phyloP scores from a whole-genome alignment of 192 early-diverging fungal genomes.

The Chytriomyces sp. region DNA sequence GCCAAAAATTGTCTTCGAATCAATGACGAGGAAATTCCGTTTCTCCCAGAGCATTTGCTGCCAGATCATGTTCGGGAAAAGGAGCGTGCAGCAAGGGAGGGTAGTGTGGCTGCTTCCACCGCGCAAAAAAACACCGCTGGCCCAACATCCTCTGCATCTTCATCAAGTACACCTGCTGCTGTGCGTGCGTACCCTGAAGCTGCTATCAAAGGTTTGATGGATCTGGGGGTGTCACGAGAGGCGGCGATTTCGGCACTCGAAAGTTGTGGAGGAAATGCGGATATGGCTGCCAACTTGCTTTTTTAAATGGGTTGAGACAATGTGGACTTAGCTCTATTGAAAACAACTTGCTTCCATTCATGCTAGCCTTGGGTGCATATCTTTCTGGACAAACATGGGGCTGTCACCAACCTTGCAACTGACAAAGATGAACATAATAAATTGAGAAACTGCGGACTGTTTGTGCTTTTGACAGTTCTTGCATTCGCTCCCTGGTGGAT shows the following conservation, averaged over 20 bases:
- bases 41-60: constrained; percentile 90
- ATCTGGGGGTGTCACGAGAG: constrained; percentile 77
- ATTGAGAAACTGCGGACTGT: too few species aligned
- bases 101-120: constrained; percentile 35
- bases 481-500: too few species aligned
- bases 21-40: constrained; percentile 78
- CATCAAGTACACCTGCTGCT: not conserved
- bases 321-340: not conserved
- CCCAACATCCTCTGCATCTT: not conserved
- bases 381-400: too few species aligned
- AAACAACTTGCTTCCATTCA: too few species aligned
- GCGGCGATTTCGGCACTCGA: constrained; percentile 83
- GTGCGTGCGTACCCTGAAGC: constrained; percentile 63
- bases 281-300: constrained; percentile 84
- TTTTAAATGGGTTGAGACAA: constrained; percentile 50
- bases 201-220: constrained; percentile 72
- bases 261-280: constrained; percentile 79
- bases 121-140: not conserved
- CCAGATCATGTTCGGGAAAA: constrained; percentile 67
- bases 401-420: too few species aligned
- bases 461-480: too few species aligned
- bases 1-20: constrained; percentile 81
- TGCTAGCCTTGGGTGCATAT: too few species aligned
- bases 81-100: constrained; percentile 32
- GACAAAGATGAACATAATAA: too few species aligned